A percentile compares a stretch with the other conserved stretches of the same genome.
These are phyloP conservation scores for Curvularia spicifera DNA, from an alignment of 2,329 filamentous ascomycete species.

Conservation along the genomic window DNA sequence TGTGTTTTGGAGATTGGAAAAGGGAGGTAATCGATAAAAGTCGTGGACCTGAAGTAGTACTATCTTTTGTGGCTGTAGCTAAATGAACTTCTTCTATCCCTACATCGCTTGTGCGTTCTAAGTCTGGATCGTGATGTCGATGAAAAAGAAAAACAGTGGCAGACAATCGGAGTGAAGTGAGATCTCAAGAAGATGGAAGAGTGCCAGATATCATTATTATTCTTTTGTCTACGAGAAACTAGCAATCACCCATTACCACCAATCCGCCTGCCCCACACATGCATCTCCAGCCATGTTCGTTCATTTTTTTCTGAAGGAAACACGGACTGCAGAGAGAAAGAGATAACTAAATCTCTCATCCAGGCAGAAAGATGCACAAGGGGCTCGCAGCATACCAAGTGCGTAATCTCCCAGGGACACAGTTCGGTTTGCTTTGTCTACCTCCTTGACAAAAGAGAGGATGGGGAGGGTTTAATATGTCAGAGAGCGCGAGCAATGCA, in stretches of 20 bases:
- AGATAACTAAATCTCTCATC: conserved; percentile 16
- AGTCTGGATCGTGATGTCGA: neutral
- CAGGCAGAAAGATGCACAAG: neutral
- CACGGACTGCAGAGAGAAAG: neutral
- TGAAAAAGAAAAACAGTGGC: neutral
- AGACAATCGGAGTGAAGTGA: neutral
- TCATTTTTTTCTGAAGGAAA: neutral
- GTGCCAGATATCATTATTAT: neutral
- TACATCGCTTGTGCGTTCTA: neutral
- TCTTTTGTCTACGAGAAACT: conserved; percentile 2
- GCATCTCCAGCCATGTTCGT: neutral
- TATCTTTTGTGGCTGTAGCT: neutral
- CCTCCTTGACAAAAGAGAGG: no score
- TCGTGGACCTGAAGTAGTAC: neutral
- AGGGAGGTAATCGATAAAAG: neutral
- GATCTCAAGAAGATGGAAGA: no score
- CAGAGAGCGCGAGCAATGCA: no score
- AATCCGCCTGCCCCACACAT: neutral
- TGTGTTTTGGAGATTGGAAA: neutral
- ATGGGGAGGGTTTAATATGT: no score
- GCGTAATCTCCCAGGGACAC: no score
- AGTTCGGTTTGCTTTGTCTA: no score
- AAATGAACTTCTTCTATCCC: neutral
- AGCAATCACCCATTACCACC: neutral
- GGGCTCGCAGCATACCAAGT: no score